Evolutionary conservation across 2,329 filamentous ascomycete species (phyloP).

Genomic region (Rugonectria rugulosa): DNA sequence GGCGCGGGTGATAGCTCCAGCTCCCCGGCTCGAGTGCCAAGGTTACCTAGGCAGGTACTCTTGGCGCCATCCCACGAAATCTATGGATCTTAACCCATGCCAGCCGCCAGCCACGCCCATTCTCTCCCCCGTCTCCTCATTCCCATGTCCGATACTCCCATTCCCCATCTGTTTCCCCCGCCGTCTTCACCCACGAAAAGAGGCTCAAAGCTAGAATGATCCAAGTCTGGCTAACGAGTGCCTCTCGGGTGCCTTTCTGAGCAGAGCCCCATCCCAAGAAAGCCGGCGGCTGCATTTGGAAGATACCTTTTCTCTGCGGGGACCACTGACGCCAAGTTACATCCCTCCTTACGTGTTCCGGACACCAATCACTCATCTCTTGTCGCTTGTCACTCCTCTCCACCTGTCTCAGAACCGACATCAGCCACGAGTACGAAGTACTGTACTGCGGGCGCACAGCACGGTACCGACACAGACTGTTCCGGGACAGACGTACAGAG

Average conservation of each 20-base stretch:
- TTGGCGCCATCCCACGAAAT: conserved; percentile 7
- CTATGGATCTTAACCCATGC: conserved; percentile 7
- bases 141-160: conserved; percentile 1
- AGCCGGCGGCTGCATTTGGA: background rate
- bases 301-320: too few relatives aligned
- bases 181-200: background rate
- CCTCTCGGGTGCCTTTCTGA: too few relatives aligned
- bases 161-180: background rate
- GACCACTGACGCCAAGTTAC: too few relatives aligned
- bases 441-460: too few relatives aligned
- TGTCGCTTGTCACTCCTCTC: too few relatives aligned
- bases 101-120: background rate
- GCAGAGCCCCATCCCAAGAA: background rate
- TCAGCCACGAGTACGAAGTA: too few relatives aligned
- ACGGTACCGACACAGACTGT: too few relatives aligned
- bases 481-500: too few relatives aligned
- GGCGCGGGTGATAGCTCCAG: conserved; percentile 3
- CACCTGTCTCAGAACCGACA: too few relatives aligned
- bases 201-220: background rate
- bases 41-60: too few relatives aligned
- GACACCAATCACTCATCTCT: too few relatives aligned
- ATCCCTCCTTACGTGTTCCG: background rate
- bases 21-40: background rate
- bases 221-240: too few relatives aligned
- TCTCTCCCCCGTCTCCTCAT: background rate